These are phyloP conservation scores for Allium sativum DNA, from an alignment of 106 monocot species.

Conservation along the genomic window DNA sequence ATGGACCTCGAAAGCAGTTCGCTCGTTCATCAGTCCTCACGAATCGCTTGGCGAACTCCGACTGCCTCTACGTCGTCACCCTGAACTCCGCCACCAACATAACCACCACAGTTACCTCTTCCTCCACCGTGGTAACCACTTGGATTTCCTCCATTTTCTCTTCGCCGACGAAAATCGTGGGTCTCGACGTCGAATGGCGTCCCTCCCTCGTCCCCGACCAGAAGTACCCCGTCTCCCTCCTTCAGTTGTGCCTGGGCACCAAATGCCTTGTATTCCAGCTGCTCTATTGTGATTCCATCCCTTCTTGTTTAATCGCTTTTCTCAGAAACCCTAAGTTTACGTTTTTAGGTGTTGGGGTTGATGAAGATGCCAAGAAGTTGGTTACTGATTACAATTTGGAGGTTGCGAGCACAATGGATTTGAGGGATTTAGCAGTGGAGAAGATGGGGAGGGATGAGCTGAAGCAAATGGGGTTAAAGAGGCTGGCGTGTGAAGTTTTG, in stretches of 20 bases:
- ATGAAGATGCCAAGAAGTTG: constrained; percentile 21
- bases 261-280: constrained; percentile 57
- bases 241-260: constrained; percentile 56
- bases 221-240: constrained; percentile 38
- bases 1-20: too few relatives aligned
- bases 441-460: neutral
- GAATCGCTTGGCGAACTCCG: neutral
- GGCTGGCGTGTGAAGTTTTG: constrained; percentile 23
- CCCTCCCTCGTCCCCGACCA: constrained; percentile 13
- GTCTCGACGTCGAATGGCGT: constrained; percentile 58
- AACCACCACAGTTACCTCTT: constrained; percentile 31
- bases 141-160: constrained; percentile 23
- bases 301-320: constrained; percentile 22
- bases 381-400: constrained; percentile 6
- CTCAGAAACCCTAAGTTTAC: constrained; percentile 22
- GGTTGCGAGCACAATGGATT: constrained; percentile 18
- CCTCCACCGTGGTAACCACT: constrained; percentile 5
- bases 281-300: constrained; percentile 35
- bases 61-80: constrained; percentile 1
- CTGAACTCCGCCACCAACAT: constrained; percentile 24
- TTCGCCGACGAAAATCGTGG: constrained; percentile 28
- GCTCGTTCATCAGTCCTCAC: too few relatives aligned
- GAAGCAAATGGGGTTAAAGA: constrained; percentile 21
- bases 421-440: constrained; percentile 27
- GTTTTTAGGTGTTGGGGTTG: constrained; percentile 51